Evolutionary conservation across 306 rosid species (phyloP), one percentile per base, ranked within the genome.

Genomic region (Pyrus betulifolia): DNA sequence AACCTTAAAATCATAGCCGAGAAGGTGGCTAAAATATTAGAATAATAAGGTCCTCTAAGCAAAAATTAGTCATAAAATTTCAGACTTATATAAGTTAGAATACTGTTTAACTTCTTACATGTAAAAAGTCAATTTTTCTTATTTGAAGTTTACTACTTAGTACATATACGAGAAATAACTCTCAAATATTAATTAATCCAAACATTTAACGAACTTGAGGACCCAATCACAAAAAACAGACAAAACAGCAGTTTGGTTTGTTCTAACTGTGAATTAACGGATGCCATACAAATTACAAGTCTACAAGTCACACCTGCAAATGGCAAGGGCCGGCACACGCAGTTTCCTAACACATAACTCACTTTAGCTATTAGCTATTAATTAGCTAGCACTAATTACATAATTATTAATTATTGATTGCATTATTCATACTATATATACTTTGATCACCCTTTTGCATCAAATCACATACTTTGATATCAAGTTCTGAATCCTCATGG

Each of bases 301-400:
- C 19, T 17, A 21, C 51, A 69, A 73, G 79, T 30, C 75, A 70
- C 70, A 82, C 62, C 84, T 45, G 49, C 80, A 30, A 35, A 66
- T 74, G 74, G 68, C 84, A 54, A 46, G 25, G 51, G 42, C 49
- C 71, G 55, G 51, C 79, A 55, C 17, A 15, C 55, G 55, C 55
- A 49, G 18, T 49, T 49, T 49, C 54, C 54, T 49, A 49, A 5
- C 74, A 19, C 23, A 0, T 17, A 21, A 21, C 49, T 21, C 49
- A 3, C 70, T 66, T 23, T 19, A 19, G 49, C 69, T 33, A 8
- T 23, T 18, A 19, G 69, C 69, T 65, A 4, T 17, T 66, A 31
- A 25, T 25, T 19, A 66, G 70, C 70, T 19, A 33, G 70, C 70
- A 65, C 27, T 18, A 46, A 46, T 46, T 65, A 0, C 45, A 33